Conservation (phyloP, 495 filamentous ascomycete species). For the Trichocladium antarcticum region DNA sequence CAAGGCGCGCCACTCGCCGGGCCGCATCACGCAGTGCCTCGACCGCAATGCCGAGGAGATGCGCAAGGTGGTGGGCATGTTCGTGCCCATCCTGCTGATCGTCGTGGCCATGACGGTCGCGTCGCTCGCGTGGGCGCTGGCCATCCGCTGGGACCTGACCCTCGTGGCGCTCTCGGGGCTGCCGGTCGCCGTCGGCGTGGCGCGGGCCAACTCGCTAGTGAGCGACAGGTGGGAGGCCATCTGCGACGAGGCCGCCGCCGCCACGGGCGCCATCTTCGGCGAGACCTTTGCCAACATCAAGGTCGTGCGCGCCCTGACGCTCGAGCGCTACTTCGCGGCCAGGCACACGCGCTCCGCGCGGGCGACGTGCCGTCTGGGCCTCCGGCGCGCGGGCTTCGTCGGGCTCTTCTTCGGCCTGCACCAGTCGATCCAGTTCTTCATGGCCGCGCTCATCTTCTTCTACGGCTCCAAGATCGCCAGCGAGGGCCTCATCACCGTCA, state of each 20-base stretch:
- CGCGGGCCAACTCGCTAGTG: constrained; percentile 48
- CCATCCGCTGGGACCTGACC: constrained; percentile 70
- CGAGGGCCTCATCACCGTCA: constrained; percentile 31
- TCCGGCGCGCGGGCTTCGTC: constrained; percentile 49
- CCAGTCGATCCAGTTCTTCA: constrained; percentile 57
- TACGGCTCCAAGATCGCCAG: constrained; percentile 59
- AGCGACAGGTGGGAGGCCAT: constrained; percentile 60
- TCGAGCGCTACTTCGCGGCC: constrained; percentile 61
- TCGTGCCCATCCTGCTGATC: constrained; percentile 57
- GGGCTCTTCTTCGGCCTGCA: constrained; percentile 68
- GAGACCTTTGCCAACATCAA: constrained; percentile 78
- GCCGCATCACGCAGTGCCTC: constrained; percentile 54
- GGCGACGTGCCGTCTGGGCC: constrained; percentile 42
- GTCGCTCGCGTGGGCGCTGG: constrained; percentile 61
- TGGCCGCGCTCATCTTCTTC: constrained; percentile 75
- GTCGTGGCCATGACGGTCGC: constrained; percentile 52
- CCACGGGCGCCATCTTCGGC: constrained; percentile 48
- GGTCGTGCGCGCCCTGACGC: constrained; percentile 64
- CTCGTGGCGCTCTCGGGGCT: constrained; percentile 58
- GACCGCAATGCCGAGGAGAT: constrained; percentile 84
- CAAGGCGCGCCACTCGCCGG: constrained; percentile 50
- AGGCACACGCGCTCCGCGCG: constrained; percentile 48
- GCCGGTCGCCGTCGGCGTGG: constrained; percentile 57
- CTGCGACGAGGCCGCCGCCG: constrained; percentile 49
- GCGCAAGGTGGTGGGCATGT: constrained; percentile 67